These are phyloP conservation scores for Ciborinia camelliae DNA, from an alignment of 2,329 filamentous ascomycete species.

Conservation along the genomic window DNA sequence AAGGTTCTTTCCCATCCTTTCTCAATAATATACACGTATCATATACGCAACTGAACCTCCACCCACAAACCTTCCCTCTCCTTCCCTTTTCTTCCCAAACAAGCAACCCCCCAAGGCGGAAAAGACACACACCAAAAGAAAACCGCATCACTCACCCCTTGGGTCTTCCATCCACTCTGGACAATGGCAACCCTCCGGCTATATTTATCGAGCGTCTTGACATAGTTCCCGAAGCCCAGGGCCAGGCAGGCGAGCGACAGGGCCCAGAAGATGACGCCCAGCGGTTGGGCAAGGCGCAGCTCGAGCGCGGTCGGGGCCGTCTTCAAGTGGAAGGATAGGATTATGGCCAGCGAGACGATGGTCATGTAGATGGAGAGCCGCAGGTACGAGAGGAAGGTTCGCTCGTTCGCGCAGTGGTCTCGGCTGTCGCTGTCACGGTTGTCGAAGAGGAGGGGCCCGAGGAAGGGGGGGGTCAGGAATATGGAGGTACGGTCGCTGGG, in stretches of 20 bases:
- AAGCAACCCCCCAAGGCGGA: background rate
- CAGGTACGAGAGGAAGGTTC: conserved; percentile 82
- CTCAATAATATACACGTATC: background rate
- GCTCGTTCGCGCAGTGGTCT: conserved; percentile 53
- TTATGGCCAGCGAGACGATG: conserved; percentile 83
- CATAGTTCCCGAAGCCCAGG: conserved; percentile 81
- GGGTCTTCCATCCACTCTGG: conserved; percentile 91
- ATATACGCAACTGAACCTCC: background rate
- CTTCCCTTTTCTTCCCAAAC: background rate
- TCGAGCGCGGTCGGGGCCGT: conserved; percentile 67
- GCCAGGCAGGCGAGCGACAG: conserved; percentile 73
- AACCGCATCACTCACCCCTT: conserved; percentile 53
- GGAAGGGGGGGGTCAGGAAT: conserved; percentile 34
- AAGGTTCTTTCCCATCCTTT: background rate
- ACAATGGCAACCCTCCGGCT: conserved; percentile 76
- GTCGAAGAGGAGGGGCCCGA: conserved; percentile 61
- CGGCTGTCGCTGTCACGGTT: conserved; percentile 63
- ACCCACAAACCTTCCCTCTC: background rate
- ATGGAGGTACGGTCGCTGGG: conserved; percentile 26
- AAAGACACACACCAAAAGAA: conserved; percentile 13
- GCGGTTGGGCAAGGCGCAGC: conserved; percentile 71
- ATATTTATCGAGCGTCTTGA: conserved; percentile 78
- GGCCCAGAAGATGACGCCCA: conserved; percentile 85
- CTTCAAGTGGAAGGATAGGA: conserved; percentile 90
- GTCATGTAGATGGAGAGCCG: conserved; percentile 87